phyloP scores from a whole-genome alignment of 2,329 filamentous ascomycete genomes.

The Triangularia setosa region DNA sequence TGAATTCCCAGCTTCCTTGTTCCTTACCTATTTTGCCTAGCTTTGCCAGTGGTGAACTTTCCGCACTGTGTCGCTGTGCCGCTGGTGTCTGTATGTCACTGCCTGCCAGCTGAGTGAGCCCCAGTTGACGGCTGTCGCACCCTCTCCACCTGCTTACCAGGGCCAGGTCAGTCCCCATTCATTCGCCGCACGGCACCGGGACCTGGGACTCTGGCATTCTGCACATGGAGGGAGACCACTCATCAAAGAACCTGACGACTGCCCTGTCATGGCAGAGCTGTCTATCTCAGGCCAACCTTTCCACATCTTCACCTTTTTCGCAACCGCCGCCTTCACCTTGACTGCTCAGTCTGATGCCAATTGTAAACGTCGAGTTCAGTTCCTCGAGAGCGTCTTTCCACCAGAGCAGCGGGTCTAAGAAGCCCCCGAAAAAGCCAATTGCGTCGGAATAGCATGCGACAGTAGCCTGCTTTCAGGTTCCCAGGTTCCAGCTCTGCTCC shows the following conservation, averaged over 20 bases:
- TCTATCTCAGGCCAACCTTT: conserved; percentile 10
- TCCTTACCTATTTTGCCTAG: neutral
- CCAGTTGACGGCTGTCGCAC: neutral
- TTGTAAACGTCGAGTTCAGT: conserved; percentile 1
- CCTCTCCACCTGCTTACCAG: neutral
- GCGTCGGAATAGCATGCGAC: conserved; percentile 25
- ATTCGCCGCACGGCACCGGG: conserved; percentile 23
- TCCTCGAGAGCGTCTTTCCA: conserved; percentile 6
- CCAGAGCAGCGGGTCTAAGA: neutral
- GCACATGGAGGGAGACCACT: neutral
- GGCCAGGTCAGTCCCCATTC: conserved; percentile 7
- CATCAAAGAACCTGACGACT: neutral
- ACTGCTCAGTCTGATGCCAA: conserved; percentile 9
- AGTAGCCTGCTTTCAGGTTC: conserved; percentile 16
- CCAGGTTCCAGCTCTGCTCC: conserved; percentile 6
- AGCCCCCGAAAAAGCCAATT: conserved; percentile 17
- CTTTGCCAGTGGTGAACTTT: neutral
- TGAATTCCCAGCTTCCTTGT: conserved; percentile 10
- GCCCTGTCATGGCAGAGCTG: neutral
- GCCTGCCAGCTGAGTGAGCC: neutral
- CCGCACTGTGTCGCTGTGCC: conserved; percentile 18
- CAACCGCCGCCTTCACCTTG: conserved; percentile 13
- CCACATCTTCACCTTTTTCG: conserved; percentile 6
- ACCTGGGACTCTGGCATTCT: neutral
- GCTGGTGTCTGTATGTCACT: neutral